Evolutionary conservation across 2,329 filamentous ascomycete genomes (phyloP).

Genomic region (Botrytis cinerea): DNA sequence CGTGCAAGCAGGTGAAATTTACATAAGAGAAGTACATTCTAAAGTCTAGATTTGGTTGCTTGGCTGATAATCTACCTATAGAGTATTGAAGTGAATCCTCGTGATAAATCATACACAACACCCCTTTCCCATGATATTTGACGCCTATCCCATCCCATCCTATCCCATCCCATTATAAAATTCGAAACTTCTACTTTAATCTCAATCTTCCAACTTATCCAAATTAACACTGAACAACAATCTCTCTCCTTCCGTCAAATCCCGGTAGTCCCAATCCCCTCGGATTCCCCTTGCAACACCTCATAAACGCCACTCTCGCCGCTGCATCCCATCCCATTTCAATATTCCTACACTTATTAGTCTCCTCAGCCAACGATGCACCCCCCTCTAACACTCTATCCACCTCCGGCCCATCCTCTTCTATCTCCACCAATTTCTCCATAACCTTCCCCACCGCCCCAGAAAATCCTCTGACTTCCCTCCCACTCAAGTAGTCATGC

Average conservation of each 20-base stretch:
- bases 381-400: not conserved
- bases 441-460: constrained; percentile 14
- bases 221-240: constrained; percentile 1
- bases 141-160: not conserved
- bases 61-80: not conserved
- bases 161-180: not conserved
- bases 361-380: not conserved
- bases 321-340: constrained; percentile 12
- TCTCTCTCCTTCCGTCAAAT: not conserved
- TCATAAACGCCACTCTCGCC: not conserved
- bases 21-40: not conserved
- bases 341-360: constrained; percentile 4
- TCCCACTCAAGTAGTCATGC: not conserved
- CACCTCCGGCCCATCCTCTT: constrained; percentile 1
- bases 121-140: no score
- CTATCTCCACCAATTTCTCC: constrained; percentile 14
- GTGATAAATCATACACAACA: not conserved
- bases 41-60: not conserved
- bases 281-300: not conserved
- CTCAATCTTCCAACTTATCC: not conserved
- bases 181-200: not conserved
- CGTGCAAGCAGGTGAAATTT: not conserved
- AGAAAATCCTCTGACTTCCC: not conserved
- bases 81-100: not conserved
- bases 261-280: not conserved